Base-by-base conservation (phyloP, 2,329 filamentous ascomycete species). In the Penicillium sp. region DNA sequence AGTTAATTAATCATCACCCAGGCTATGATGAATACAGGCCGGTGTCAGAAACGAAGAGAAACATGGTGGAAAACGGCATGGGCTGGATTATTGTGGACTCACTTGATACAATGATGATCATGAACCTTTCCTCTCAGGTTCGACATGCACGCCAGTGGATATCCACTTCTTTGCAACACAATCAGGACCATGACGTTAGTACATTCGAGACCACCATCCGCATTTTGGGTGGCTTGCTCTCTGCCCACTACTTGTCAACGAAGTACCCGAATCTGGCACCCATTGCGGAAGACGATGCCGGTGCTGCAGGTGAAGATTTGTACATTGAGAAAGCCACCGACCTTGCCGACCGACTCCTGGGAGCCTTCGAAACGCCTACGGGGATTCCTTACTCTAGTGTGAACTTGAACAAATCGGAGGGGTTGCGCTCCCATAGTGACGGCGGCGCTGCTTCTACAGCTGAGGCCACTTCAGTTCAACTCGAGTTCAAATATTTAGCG, bases 41-140 rank as follows among this genome's bases (percentile, higher is more conserved):
- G 1, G 68, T 90, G 17, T 80, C 84, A 4, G 92, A 92, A 61
- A 79, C 69, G 12, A 85, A 87, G 33, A 74, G 73, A 35, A 80
- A 92, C 54, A 96, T 98, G 90, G 81, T 87, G 5, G 75, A 83
- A 3, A 80, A 86, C 45, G 92, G 90, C 16, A 75, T 98, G 66
- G 92, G 92, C 18, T 98, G 93, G 92, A 96, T 96, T 56, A 95
- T 98, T 45, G 83, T 98, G 40, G 92, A 98, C 67, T 81, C 90
- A 9, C 71, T 98, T 47, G 92, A 98, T 64, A 98, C 92, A 1
- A 77, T 96, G 74, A 98, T 98, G 70, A 73, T 98, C 44, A 98
- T 98, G 92, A 96, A 96, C 62, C 73, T 95, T 48, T 96, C 90
- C 10, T 84, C 80, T 20, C 81, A 89, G 45, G 75, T 98, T 26